Base-by-base conservation (phyloP, 106 monocot species). In the Phalaenopsis aphrodite region DNA sequence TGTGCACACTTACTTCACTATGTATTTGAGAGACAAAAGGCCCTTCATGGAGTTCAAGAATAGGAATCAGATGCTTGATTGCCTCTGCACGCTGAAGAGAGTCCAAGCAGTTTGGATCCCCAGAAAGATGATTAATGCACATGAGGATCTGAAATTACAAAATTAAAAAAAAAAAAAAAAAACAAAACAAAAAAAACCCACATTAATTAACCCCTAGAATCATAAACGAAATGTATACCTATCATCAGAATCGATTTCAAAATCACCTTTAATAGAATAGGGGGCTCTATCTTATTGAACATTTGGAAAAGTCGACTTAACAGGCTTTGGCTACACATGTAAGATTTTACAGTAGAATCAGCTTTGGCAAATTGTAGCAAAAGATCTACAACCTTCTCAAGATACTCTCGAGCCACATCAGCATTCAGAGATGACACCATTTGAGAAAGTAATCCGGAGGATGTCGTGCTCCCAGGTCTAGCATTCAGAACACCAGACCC, bases 351-450 rank as follows among this genome's bases (percentile, higher is more conserved):
- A 81, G 78, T 85, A 75, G 83, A 80, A 81, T 89, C 89, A 68
- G 91, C 87, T 76, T 77, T 87, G 37, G 89, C 81, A 76, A 92
- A 92, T 56, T 87, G 89, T 56, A 83, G 55, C 55, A 83, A 83
- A 42, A 83, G 72, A 78, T 83, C 82, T 72, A 65, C 82, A 64
- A 92, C 91, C 79, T 92, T 92, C 78, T 89, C 89, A 76, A 92
- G 91, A 82, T 92, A 92, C 74, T 92, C 91, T 82, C 85, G 83
- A 73, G 91, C 91, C 45, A 89, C 91, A 89, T 92, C 91, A 78
- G 80, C 89, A 85, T 80, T 87, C 41, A 80, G 75, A 56, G 88
- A 78, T 56, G 87, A 89, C 18, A 92, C 89, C 91, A 89, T 92
- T 78, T 92, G 91, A 58, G 87, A 82, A 78, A 92, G 85, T 75